Conservation (phyloP, 2,329 filamentous ascomycete genomes). For the Seiridium cupressi region DNA sequence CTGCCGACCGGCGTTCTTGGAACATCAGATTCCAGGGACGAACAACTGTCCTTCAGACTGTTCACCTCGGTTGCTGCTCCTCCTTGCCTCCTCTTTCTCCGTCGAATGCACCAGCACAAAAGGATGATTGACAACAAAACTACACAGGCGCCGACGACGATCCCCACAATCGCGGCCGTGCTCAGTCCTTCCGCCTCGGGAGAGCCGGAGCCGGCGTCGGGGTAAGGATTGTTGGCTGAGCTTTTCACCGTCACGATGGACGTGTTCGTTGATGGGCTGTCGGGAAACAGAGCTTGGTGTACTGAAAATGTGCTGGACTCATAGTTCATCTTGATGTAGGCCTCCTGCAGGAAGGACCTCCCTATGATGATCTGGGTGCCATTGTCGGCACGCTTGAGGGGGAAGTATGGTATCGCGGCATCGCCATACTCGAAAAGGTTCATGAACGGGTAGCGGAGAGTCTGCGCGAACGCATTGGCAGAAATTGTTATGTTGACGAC, state of each 20-base stretch:
- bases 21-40: constrained; percentile 30
- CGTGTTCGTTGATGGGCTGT: constrained; percentile 35
- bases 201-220: constrained; percentile 28
- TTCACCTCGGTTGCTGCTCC: constrained; percentile 26
- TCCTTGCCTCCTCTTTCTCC: constrained; percentile 23
- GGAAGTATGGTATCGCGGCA: constrained; percentile 59
- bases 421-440: constrained; percentile 42
- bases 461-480: constrained; percentile 47
- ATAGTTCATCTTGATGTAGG: constrained; percentile 58
- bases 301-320: constrained; percentile 53
- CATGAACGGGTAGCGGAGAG: constrained; percentile 48
- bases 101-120: constrained; percentile 29
- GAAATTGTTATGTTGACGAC: constrained; percentile 58
- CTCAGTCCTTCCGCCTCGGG: constrained; percentile 28
- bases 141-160: constrained; percentile 40
- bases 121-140: constrained; percentile 28
- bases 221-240: constrained; percentile 45
- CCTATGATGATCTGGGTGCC: constrained; percentile 61
- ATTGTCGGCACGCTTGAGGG: constrained; percentile 55
- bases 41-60: constrained; percentile 34
- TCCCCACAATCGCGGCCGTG: constrained; percentile 41
- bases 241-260: constrained; percentile 41
- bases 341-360: constrained; percentile 68
- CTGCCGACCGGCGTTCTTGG: constrained; percentile 34
- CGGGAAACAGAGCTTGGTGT: constrained; percentile 54